Conservation (phyloP, 257 asterid species). For the Nicotiana knightiana region DNA sequence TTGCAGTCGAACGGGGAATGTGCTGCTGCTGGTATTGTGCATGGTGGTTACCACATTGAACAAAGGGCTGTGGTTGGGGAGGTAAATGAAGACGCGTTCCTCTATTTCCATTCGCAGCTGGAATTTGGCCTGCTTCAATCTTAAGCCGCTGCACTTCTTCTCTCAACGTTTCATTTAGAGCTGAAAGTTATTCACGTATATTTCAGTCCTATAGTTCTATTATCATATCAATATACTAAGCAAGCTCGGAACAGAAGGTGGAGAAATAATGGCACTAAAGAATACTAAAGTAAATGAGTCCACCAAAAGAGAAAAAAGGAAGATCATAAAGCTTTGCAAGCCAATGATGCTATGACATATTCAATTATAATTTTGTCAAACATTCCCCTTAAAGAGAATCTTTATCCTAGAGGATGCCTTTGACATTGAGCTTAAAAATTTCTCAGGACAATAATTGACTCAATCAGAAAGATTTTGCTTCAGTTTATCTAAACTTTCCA, state of each 20-base stretch:
- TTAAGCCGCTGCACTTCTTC: conserved; percentile 83
- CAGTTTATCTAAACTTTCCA: background rate
- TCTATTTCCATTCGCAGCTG: conserved; percentile 39
- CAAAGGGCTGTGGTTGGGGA: conserved; percentile 32
- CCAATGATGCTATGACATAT: background rate
- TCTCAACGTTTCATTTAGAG: conserved; percentile 70
- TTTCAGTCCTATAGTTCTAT: background rate
- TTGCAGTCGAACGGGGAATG: conserved; percentile 26
- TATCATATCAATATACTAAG: background rate
- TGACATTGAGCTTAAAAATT: background rate
- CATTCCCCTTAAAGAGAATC: too few species aligned
- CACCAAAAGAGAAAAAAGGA: background rate
- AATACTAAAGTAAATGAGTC: background rate
- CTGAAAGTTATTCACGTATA: conserved; percentile 27
- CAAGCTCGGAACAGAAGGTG: background rate
- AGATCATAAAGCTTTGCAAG: background rate
- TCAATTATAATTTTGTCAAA: background rate
- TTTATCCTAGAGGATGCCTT: background rate
- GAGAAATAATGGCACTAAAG: background rate
- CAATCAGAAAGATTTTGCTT: background rate
- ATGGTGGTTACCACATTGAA: conserved; percentile 39
- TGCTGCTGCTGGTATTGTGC: conserved; percentile 32
- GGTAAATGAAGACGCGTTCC: conserved; percentile 36
- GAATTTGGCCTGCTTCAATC: conserved; percentile 60
- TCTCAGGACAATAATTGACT: background rate